Base-by-base conservation (phyloP, 495 filamentous ascomycete genomes). In the Penicillium salamii region DNA sequence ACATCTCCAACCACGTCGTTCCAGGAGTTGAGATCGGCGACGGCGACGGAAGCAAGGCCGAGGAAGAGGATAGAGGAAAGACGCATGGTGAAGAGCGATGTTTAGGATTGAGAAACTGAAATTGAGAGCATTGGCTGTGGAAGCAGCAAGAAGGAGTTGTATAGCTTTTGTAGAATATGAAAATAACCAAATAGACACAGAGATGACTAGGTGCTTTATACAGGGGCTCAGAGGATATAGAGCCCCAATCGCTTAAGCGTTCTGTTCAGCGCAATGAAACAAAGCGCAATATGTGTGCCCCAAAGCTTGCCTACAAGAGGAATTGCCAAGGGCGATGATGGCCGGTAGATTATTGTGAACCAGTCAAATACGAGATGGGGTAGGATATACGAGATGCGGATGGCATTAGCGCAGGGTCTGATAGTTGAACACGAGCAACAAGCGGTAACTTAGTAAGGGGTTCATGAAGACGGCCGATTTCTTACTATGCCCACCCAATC, bases 1-100 rank as follows among this genome's bases (percentile, higher is more conserved):
- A 47, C 33, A 33, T 47, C 44, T 5, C 44, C 44, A 2, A 47
- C 44, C 12, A 37, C 17, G 7, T 47, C 44, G 14, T 39, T 12
- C 44, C 44, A 47, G 4, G 44, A 36, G 1, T 37, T 20, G 18
- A 19, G 33, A 9, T 39, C 44, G 44, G 33, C 44, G 5, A 24
- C 32, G 34, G 44, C 21, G 33, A 29, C 3, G 14, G 33, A 37
- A 20, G 44, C 44, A 13, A 47, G 34, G 20, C 19, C 23, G 3
- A 47, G 7, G 33, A 47, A 20, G 12, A 32, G 13, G 20, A 38
- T 0, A n/a, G 44, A 19, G 21, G 35, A 24, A 24, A 47, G 28
- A 3, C 44, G 44, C 44, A 47, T 47, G 14, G 5, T 45, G n/a
- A 7, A 1, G 7, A 29, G n/a, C n/a, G n/a, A n/a, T n/a, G n/a